A percentile compares a stretch with the other conserved stretches of the same genome.
phyloP scores from a whole-genome alignment of 2,329 filamentous ascomycete genomes.

The Fusarium burgessii region DNA sequence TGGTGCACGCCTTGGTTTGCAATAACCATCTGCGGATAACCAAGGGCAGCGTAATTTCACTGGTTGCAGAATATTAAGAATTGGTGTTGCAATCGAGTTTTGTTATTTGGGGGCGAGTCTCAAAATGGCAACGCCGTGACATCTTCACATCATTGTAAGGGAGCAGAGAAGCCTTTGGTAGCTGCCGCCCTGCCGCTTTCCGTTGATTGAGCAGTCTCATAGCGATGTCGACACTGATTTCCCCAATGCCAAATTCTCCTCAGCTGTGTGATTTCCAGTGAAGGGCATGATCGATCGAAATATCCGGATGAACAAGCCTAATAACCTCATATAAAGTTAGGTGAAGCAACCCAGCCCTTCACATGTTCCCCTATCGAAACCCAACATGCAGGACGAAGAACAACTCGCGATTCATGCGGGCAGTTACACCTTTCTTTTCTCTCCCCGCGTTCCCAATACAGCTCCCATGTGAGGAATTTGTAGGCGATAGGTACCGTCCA shows the following conservation, averaged over 20 bases:
- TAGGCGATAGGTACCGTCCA: too few species aligned
- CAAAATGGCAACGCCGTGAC: conserved; percentile 54
- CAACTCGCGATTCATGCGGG: too few species aligned
- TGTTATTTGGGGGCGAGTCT: conserved; percentile 53
- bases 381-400: neutral
- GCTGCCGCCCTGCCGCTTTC: conserved; percentile 61
- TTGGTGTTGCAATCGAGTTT: neutral
- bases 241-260: neutral
- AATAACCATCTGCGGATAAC: neutral
- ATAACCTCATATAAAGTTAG: neutral
- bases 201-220: conserved; percentile 39
- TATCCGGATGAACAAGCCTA: neutral
- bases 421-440: too few species aligned
- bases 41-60: neutral
- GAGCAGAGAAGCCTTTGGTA: conserved; percentile 65
- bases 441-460: too few species aligned
- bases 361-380: neutral
- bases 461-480: too few species aligned
- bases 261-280: neutral
- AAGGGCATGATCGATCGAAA: neutral
- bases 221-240: neutral
- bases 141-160: conserved; percentile 63
- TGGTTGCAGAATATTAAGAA: neutral
- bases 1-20: neutral
- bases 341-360: neutral